Conservation (phyloP, 164 flowering plant species). For the Annona cherimola region DNA sequence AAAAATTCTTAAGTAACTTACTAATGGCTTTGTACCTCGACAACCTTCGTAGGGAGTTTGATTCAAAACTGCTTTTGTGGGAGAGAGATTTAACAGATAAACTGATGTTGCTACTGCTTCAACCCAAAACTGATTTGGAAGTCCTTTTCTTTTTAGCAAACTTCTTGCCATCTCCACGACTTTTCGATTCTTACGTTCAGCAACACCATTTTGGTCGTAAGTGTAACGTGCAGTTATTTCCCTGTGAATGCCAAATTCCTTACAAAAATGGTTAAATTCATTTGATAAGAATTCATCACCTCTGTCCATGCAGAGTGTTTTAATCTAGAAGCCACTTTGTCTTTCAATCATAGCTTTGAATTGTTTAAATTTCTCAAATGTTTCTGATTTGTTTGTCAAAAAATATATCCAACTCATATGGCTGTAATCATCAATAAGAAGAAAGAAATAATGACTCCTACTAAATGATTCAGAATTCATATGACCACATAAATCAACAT, state of each 20-base stretch:
- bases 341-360: background rate
- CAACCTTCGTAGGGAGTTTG: background rate
- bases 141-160: background rate
- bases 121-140: background rate
- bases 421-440: background rate
- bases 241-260: background rate
- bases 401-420: background rate
- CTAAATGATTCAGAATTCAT: background rate
- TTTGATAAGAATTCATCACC: background rate
- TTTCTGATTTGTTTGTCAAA: background rate
- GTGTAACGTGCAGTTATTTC: background rate
- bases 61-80: too few species aligned
- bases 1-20: background rate
- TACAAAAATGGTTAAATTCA: background rate
- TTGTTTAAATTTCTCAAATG: background rate
- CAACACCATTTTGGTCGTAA: background rate
- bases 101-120: background rate
- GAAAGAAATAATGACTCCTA: background rate
- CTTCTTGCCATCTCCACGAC: background rate
- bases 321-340: background rate
- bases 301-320: background rate
- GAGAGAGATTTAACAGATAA: background rate
- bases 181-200: background rate
- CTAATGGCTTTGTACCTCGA: background rate
- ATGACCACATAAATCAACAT: background rate